These are phyloP conservation scores for Meyerozyma carpophila DNA, from an alignment of 1,139 yeast species.

Conservation along the genomic window DNA sequence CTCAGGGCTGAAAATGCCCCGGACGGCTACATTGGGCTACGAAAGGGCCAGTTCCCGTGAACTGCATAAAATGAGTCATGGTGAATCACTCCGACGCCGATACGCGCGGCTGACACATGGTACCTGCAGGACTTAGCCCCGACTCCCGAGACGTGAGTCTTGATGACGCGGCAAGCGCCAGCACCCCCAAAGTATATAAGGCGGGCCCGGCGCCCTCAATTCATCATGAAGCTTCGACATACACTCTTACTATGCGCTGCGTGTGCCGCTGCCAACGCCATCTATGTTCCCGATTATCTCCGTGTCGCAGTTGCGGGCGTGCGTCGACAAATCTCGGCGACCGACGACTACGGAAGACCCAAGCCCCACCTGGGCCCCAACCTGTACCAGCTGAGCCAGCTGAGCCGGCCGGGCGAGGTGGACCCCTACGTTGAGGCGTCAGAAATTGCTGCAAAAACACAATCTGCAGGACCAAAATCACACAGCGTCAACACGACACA, in stretches of 20 bases:
- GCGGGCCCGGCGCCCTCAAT: neutral
- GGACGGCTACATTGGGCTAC: slow-evolving; percentile 40
- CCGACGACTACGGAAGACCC: neutral
- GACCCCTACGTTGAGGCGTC: no score
- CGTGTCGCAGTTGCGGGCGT: neutral
- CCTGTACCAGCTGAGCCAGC: neutral
- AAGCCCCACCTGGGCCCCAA: neutral
- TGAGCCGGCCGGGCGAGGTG: neutral
- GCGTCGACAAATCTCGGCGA: no score
- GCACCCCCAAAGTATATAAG: neutral
- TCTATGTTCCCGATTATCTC: neutral
- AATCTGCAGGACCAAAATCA: no score
- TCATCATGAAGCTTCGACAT: neutral
- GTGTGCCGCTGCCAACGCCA: neutral
- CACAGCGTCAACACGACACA: no score
- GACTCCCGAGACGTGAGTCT: no score
- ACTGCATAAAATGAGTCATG: neutral
- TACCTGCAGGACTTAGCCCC: no score
- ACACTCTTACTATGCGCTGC: neutral
- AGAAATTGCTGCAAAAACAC: neutral
- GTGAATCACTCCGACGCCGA: no score
- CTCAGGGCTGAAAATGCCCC: slow-evolving; percentile 29
- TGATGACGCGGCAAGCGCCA: no score
- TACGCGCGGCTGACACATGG: no score
- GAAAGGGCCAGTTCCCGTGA: slow-evolving; percentile 34